Percentiles rank a stretch among this genome's conserved stretches.
These are phyloP conservation scores for Ascochyta viciae-villosae DNA, from an alignment of 2,329 filamentous ascomycete genomes.

Conservation along the genomic window DNA sequence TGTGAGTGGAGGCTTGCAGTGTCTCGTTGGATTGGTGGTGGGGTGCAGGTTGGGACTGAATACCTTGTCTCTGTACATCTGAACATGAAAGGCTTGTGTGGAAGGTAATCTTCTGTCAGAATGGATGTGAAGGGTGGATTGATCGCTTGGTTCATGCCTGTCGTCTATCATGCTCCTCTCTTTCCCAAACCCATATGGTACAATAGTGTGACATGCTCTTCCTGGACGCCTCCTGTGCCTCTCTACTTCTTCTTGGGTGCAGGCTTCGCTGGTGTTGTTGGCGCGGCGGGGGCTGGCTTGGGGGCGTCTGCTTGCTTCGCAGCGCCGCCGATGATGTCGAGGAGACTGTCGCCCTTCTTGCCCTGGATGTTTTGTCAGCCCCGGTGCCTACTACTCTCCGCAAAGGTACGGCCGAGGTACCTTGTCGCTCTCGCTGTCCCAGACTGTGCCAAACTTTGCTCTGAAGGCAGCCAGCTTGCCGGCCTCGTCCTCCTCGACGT, in stretches of 20 bases:
- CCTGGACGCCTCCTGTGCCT: neutral
- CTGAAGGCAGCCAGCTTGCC: slow-evolving; percentile 88
- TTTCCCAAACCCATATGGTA: neutral
- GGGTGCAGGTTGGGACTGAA: too few relatives aligned
- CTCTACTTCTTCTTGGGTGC: slow-evolving; percentile 18
- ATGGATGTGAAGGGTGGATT: too few relatives aligned
- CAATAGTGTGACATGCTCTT: neutral
- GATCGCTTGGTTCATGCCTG: too few relatives aligned
- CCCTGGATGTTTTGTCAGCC: slow-evolving; percentile 11
- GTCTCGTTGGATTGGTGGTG: too few relatives aligned
- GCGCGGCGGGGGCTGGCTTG: slow-evolving; percentile 23
- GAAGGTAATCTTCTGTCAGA: too few relatives aligned
- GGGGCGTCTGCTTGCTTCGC: slow-evolving; percentile 23
- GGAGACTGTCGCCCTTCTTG: slow-evolving; percentile 35
- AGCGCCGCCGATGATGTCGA: slow-evolving; percentile 44
- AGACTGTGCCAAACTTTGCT: slow-evolving; percentile 80
- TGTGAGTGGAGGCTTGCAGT: too few relatives aligned
- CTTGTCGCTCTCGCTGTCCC: slow-evolving; percentile 63
- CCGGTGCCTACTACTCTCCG: neutral
- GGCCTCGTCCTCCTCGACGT: slow-evolving; percentile 94
- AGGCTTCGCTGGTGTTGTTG: slow-evolving; percentile 19
- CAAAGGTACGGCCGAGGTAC: neutral
- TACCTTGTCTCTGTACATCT: too few relatives aligned
- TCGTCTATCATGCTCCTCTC: too few relatives aligned
- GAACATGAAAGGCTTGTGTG: too few relatives aligned